These are phyloP conservation scores for Nephelium lappaceum DNA, from an alignment of 345 rosid genomes.

Conservation along the genomic window DNA sequence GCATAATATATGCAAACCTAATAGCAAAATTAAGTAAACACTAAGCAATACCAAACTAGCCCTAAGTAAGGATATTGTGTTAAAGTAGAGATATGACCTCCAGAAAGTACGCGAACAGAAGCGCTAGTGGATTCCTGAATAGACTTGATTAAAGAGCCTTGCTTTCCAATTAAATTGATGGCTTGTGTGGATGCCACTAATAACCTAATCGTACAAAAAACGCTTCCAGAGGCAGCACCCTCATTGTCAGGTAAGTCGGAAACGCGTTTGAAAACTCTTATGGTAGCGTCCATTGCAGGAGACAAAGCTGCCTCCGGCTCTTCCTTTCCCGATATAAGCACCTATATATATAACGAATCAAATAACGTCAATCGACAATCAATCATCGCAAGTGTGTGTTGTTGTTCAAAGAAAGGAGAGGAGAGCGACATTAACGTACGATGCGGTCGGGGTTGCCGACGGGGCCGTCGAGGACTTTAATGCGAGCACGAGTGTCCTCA, in stretches of 20 bases:
- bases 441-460: conserved; percentile 61
- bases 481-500: conserved; percentile 83
- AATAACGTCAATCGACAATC: too few species aligned
- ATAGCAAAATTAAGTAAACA: too few species aligned
- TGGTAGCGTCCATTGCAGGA: conserved; percentile 63
- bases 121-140: conserved; percentile 84
- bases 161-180: conserved; percentile 86
- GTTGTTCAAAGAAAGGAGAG: too few species aligned
- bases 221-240: conserved; percentile 35
- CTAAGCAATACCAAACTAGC: too few species aligned
- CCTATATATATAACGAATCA: conserved; percentile 28
- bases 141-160: conserved; percentile 81
- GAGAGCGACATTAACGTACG: conserved; percentile 27
- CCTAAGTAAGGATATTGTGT: too few species aligned
- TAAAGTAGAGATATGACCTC: conserved; percentile 34
- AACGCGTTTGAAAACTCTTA: conserved; percentile 56
- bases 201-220: conserved; percentile 63
- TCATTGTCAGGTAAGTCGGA: conserved; percentile 44
- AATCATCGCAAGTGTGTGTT: too few species aligned
- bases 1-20: too few species aligned
- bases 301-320: conserved; percentile 53
- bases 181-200: conserved; percentile 90
- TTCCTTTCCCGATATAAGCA: conserved; percentile 61
- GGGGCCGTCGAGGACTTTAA: conserved; percentile 81
- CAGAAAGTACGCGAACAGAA: conserved; percentile 70